Conservation (phyloP, 1,139 yeast species). For the Arxiozyma heterogenica region DNA sequence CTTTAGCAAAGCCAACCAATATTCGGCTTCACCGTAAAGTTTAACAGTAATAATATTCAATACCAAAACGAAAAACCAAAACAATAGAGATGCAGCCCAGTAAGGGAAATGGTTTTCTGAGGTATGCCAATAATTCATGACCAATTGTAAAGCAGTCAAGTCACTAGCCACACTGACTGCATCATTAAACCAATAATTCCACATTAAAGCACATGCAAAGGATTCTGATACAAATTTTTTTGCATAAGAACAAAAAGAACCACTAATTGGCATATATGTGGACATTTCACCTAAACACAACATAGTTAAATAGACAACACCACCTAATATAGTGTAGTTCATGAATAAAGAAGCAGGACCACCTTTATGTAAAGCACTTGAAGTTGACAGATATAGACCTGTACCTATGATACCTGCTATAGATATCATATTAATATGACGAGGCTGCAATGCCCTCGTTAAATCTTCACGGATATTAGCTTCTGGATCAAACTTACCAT, state of each 20-base stretch:
- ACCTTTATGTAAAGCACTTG: conserved; percentile 48
- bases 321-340: conserved; percentile 50
- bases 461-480: conserved; percentile 18
- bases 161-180: conserved; percentile 56
- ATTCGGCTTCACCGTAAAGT: conserved; percentile 58
- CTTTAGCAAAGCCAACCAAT: conserved; percentile 56
- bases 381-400: conserved; percentile 55
- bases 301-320: conserved; percentile 52
- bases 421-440: conserved; percentile 55
- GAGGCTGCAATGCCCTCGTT: conserved; percentile 38
- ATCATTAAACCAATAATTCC: conserved; percentile 59
- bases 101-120: conserved; percentile 38
- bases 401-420: conserved; percentile 62
- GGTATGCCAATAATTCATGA: conserved; percentile 52
- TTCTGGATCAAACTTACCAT: conserved; percentile 10
- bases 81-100: conserved; percentile 48
- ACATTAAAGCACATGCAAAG: conserved; percentile 52
- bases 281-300: conserved; percentile 58
- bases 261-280: conserved; percentile 53
- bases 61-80: conserved; percentile 46
- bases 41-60: conserved; percentile 49
- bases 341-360: conserved; percentile 58
- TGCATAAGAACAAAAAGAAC: conserved; percentile 54
- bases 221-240: conserved; percentile 53
- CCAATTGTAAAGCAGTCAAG: conserved; percentile 50